Percentiles rank a stretch among this genome's conserved stretches.
These are phyloP conservation scores for Colletotrichum horii DNA, from an alignment of 2,329 filamentous ascomycete genomes.

Conservation along the genomic window DNA sequence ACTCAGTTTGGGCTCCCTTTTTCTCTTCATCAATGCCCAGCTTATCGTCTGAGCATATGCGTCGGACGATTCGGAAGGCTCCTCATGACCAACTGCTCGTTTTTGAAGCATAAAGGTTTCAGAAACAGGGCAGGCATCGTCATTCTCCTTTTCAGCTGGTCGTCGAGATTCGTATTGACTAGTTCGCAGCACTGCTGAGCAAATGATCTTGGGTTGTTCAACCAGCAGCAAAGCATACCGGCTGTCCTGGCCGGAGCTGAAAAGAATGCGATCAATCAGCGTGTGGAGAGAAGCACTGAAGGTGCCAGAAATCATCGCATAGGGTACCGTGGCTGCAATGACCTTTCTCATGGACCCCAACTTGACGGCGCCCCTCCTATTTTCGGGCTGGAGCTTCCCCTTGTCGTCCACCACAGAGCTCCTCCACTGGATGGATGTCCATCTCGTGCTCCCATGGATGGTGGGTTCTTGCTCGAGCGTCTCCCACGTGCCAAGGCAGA, in stretches of 20 bases:
- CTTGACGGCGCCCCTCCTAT: background rate
- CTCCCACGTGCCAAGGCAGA: background rate
- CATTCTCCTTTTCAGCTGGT: background rate
- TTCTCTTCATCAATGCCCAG: too few species aligned
- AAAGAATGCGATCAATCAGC: background rate
- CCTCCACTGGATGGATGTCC: background rate
- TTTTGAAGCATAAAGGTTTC: background rate
- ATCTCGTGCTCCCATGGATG: background rate
- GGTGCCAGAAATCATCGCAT: background rate
- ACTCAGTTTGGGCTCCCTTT: too few species aligned
- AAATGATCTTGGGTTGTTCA: background rate
- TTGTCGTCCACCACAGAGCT: background rate
- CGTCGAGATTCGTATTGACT: background rate
- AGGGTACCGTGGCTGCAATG: background rate
- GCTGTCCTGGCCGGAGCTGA: background rate
- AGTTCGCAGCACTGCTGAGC: background rate
- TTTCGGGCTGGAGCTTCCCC: background rate
- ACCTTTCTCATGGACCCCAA: background rate
- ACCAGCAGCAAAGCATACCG: background rate
- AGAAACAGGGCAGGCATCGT: background rate
- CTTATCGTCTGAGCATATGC: background rate
- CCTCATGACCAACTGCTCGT: background rate
- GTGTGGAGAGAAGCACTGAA: background rate
- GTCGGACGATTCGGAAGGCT: background rate
- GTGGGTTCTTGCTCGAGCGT: rapidly evolving